A percentile compares a stretch with the other conserved stretches of the same genome.
phyloP scores from a whole-genome alignment of 2,329 filamentous ascomycete genomes.

The Fusarium goolgardi region DNA sequence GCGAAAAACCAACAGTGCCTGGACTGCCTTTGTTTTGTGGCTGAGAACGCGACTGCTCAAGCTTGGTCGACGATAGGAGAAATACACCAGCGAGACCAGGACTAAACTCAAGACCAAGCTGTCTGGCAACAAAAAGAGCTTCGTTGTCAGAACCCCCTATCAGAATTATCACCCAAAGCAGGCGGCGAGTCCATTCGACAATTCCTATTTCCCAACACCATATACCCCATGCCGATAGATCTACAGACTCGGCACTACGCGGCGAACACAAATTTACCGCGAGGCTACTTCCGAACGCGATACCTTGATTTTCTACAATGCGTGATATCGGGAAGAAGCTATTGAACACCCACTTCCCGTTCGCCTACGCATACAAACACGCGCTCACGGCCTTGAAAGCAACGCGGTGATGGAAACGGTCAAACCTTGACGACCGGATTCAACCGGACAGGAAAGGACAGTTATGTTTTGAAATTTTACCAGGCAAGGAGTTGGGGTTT shows the following conservation, averaged over 20 bases:
- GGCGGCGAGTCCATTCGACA: constrained; percentile 12
- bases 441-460: constrained; percentile 18
- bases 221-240: constrained; percentile 29
- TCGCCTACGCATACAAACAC: constrained; percentile 29
- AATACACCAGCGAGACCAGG: constrained; percentile 37
- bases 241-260: constrained; percentile 12
- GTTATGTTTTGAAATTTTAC: constrained; percentile 36
- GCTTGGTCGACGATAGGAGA: constrained; percentile 55
- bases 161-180: constrained; percentile 22
- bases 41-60: constrained; percentile 64
- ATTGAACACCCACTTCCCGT: constrained; percentile 23
- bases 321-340: constrained; percentile 16
- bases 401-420: constrained; percentile 32
- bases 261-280: constrained; percentile 15
- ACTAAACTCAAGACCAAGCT: constrained; percentile 28
- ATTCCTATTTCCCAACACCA: constrained; percentile 28
- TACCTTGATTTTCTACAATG: constrained; percentile 25
- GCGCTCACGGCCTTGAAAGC: constrained; percentile 38
- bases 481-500: constrained; percentile 41
- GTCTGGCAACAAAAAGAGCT: constrained; percentile 23
- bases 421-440: constrained; percentile 22
- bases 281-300: constrained; percentile 11
- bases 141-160: constrained; percentile 27
- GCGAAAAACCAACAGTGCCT: constrained; percentile 69
- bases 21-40: constrained; percentile 74